Percentiles rank a stretch among this genome's conserved stretches.
These are phyloP conservation scores for Fusarium miscanthi DNA, from an alignment of 2,329 filamentous ascomycete genomes.

Conservation along the genomic window DNA sequence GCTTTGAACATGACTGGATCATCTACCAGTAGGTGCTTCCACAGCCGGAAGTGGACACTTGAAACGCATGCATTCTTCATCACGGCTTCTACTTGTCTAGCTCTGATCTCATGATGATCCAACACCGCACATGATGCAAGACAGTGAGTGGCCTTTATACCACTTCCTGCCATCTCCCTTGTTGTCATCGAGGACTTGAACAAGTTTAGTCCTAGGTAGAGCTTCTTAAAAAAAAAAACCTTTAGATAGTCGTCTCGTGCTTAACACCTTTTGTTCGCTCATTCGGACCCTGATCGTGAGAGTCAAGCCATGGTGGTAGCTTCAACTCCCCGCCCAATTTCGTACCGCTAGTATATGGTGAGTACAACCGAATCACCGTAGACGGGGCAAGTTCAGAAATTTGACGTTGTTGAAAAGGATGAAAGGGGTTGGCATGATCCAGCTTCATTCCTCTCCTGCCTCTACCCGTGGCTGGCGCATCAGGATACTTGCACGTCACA, in stretches of 20 bases:
- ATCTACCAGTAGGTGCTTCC: background rate
- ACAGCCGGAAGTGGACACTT: slow-evolving; percentile 21
- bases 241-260: slow-evolving; percentile 5
- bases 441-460: slow-evolving; percentile 18
- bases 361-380: background rate
- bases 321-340: background rate
- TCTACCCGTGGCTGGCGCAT: slow-evolving; percentile 18
- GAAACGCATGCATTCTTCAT: slow-evolving; percentile 29
- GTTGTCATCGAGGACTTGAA: background rate
- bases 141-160: background rate
- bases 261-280: background rate
- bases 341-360: background rate
- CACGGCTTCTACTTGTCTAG: slow-evolving; percentile 9
- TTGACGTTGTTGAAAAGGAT: background rate
- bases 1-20: slow-evolving; percentile 1
- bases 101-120: slow-evolving; percentile 21
- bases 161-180: background rate
- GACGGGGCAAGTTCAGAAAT: background rate
- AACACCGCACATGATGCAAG: background rate
- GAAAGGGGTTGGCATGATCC: background rate
- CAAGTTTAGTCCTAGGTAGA: background rate
- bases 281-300: background rate
- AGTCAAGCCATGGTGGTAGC: background rate
- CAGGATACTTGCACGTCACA: slow-evolving; percentile 1
- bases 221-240: background rate